Conservation (phyloP, 2,329 filamentous ascomycete species). For the Neonectria sp. region DNA sequence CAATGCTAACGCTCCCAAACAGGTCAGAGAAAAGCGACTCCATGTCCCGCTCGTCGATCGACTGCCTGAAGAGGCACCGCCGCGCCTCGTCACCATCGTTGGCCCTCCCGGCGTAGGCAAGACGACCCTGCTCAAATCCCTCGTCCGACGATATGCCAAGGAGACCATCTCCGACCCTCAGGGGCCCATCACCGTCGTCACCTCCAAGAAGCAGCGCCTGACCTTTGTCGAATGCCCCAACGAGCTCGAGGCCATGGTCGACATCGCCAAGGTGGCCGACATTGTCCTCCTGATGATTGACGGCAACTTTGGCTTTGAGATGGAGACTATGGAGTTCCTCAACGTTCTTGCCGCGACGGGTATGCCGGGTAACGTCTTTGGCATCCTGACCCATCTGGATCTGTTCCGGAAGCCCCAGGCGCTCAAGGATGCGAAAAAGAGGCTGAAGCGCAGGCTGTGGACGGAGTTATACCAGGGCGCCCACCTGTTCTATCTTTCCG, state of each 20-base stretch:
- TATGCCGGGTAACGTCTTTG: slow-evolving; percentile 99
- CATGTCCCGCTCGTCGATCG: slow-evolving; percentile 98
- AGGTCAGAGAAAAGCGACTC: slow-evolving; percentile 95
- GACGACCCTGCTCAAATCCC: slow-evolving; percentile 94
- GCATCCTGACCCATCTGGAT: slow-evolving; percentile 95
- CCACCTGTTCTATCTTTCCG: slow-evolving; percentile 96
- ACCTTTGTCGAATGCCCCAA: slow-evolving; percentile 99
- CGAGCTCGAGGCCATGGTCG: slow-evolving; percentile 95
- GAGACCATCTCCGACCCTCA: slow-evolving; percentile 92
- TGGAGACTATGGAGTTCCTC: slow-evolving; percentile 99
- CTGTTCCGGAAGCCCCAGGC: slow-evolving; percentile 95
- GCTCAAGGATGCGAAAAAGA: slow-evolving; percentile 94
- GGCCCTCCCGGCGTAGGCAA: slow-evolving; percentile 96
- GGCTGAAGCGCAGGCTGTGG: slow-evolving; percentile 96
- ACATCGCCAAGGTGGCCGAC: slow-evolving; percentile 96
- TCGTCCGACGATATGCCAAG: slow-evolving; percentile 95
- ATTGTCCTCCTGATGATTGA: slow-evolving; percentile 99
- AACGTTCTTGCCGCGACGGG: slow-evolving; percentile 94
- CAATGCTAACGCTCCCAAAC: slow-evolving; percentile 43
- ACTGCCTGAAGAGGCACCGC: slow-evolving; percentile 94
- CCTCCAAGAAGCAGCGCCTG: slow-evolving; percentile 93
- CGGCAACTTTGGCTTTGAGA: slow-evolving; percentile 98
- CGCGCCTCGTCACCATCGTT: slow-evolving; percentile 92
- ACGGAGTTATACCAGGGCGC: slow-evolving; percentile 97
- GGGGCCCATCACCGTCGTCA: slow-evolving; percentile 95